Percentiles rank a stretch among this genome's conserved stretches.
These are phyloP conservation scores for Ophiostoma piceae DNA, from an alignment of 2,329 filamentous ascomycete species.

Conservation along the genomic window DNA sequence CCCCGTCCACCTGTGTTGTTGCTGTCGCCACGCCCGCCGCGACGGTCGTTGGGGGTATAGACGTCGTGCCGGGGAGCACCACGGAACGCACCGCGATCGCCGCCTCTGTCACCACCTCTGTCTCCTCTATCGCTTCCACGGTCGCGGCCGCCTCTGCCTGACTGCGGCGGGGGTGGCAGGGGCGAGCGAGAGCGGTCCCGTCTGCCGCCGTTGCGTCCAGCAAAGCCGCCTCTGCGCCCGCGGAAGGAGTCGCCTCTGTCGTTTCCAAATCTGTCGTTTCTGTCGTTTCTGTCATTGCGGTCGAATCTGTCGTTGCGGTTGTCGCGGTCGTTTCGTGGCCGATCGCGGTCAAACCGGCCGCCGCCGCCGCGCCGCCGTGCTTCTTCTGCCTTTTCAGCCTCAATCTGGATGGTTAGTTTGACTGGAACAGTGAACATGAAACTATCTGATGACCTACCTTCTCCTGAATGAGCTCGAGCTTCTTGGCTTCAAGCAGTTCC, in stretches of 20 bases:
- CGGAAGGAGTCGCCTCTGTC: constrained; percentile 36
- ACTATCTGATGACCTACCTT: constrained; percentile 56
- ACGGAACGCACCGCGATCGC: constrained; percentile 33
- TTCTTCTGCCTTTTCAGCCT: constrained; percentile 70
- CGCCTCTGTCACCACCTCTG: constrained; percentile 29
- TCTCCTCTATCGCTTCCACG: constrained; percentile 40
- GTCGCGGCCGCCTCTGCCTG: constrained; percentile 39
- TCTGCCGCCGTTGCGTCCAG: constrained; percentile 42
- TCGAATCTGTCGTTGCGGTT: constrained; percentile 15
- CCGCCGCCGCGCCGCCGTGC: constrained; percentile 62
- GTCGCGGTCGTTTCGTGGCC: constrained; percentile 15
- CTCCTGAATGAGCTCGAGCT: constrained; percentile 87
- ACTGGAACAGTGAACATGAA: not conserved
- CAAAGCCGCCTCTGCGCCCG: constrained; percentile 45
- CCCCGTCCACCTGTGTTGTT: constrained; percentile 33
- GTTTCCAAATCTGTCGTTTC: constrained; percentile 26
- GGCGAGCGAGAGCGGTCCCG: constrained; percentile 50
- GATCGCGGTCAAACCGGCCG: constrained; percentile 42
- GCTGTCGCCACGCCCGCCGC: constrained; percentile 34
- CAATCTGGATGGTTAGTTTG: constrained; percentile 49
- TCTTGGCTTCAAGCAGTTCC: constrained; percentile 92
- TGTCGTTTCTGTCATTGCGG: constrained; percentile 40
- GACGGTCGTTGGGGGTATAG: constrained; percentile 49
- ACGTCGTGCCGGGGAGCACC: constrained; percentile 40
- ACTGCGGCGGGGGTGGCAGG: constrained; percentile 26